Percentiles rank a stretch among this genome's conserved stretches.
Conservation (phyloP, 1,139 yeast species). For the Debaryomyces coudertii region DNA sequence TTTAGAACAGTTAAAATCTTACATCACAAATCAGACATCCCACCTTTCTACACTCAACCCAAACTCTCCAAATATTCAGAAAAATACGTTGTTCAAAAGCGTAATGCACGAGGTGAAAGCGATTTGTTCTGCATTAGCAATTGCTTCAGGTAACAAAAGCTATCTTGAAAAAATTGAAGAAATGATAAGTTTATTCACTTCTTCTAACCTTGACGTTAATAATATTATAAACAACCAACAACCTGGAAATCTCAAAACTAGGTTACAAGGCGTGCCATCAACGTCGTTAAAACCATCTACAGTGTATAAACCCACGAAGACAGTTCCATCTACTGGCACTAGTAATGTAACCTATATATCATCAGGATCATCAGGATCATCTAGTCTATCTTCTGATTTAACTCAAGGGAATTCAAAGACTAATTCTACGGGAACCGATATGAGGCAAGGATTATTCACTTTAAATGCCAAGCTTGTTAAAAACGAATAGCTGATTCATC, state of each 20-base stretch:
- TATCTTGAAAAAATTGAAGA: neutral
- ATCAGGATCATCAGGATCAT: conserved; percentile 9
- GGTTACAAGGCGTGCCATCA: neutral
- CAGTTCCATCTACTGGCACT: conserved; percentile 9
- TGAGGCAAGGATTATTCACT: neutral
- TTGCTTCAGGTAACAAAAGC: conserved; percentile 17
- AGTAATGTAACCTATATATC: conserved; percentile 9
- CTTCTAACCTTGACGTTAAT: neutral
- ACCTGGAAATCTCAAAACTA: neutral
- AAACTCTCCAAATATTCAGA: neutral
- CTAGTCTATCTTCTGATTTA: neutral
- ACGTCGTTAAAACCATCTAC: conserved; percentile 4
- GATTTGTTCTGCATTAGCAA: conserved; percentile 22
- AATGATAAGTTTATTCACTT: neutral
- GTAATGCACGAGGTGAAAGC: conserved; percentile 29
- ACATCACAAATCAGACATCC: neutral
- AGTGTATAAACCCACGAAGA: conserved; percentile 3
- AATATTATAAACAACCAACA: neutral
- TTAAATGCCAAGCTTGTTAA: neutral
- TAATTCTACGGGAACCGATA: neutral
- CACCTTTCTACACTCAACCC: neutral
- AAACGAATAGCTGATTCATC: neutral
- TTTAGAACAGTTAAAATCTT: neutral
- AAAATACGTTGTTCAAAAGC: conserved; percentile 18
- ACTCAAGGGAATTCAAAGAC: neutral